phyloP scores from a whole-genome alignment of 805 yeast species.

The Hanseniaspora lindneri region DNA sequence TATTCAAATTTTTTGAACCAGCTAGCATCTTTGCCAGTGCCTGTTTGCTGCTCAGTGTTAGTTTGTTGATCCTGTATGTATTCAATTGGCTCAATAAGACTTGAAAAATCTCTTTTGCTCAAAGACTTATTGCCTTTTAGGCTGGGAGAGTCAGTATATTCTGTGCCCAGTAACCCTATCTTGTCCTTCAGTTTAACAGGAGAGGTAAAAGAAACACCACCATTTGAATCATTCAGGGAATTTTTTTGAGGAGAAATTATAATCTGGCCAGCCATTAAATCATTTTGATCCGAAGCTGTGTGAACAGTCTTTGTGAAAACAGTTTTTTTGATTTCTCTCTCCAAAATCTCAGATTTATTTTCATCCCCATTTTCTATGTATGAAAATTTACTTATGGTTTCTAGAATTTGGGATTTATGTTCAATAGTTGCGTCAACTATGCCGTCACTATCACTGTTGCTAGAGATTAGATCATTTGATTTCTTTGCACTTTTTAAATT shows the following conservation, averaged over 20 bases:
- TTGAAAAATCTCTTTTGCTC: not conserved
- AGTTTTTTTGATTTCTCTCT: not conserved
- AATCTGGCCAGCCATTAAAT: not conserved
- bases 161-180: not conserved
- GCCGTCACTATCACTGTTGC: not conserved
- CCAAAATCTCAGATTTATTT: not conserved
- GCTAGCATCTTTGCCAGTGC: not conserved
- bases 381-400: not conserved
- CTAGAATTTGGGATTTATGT: constrained; percentile 2
- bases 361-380: not conserved
- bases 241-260: constrained; percentile 9
- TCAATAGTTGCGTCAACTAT: constrained; percentile 5
- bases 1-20: not conserved
- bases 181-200: constrained; percentile 3
- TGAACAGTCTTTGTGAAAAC: no score
- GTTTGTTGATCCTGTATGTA: not conserved
- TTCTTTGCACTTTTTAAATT: no score
- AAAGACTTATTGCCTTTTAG: not conserved
- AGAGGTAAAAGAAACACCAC: not conserved
- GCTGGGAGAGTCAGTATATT: not conserved
- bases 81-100: not conserved
- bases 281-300: no score
- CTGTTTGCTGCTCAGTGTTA: not conserved
- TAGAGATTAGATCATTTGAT: no score
- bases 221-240: no score